Conservation (phyloP, 352 stramenopile genomes). For the Phytopythium aichiense region DNA sequence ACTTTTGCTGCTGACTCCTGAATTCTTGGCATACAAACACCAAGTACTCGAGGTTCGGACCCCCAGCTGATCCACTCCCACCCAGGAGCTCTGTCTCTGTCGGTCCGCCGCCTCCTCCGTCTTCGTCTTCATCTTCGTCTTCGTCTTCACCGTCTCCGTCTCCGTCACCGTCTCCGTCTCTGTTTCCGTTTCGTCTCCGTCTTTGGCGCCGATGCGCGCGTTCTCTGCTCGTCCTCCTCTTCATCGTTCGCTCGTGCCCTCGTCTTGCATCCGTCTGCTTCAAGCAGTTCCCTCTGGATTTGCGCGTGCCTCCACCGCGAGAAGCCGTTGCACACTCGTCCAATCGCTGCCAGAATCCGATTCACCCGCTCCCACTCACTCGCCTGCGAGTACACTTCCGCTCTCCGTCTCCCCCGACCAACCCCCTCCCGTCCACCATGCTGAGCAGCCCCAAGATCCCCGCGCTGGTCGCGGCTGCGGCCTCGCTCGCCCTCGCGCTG, state of each 20-base stretch:
- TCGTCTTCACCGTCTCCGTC: not conserved
- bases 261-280: conserved; percentile 1
- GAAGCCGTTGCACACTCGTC: not conserved
- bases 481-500: conserved; percentile 13
- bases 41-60: not conserved
- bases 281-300: not conserved
- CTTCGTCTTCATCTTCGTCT: not conserved
- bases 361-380: conserved; percentile 4
- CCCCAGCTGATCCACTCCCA: not conserved
- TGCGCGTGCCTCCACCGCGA: not conserved
- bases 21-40: not conserved
- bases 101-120: not conserved
- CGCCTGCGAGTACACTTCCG: conserved; percentile 5
- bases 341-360: conserved; percentile 2
- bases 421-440: not conserved
- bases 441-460: conserved; percentile 7
- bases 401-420: not conserved
- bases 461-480: conserved; percentile 2
- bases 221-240: not conserved
- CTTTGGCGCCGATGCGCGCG: not conserved
- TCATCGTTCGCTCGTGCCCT: not conserved
- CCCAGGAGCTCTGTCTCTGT: conserved; percentile 1
- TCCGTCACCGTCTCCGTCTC: not conserved
- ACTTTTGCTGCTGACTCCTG: not conserved
- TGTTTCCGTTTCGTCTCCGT: not conserved